Conservation (phyloP, 306 rosid species). For the Medicago arabica region DNA sequence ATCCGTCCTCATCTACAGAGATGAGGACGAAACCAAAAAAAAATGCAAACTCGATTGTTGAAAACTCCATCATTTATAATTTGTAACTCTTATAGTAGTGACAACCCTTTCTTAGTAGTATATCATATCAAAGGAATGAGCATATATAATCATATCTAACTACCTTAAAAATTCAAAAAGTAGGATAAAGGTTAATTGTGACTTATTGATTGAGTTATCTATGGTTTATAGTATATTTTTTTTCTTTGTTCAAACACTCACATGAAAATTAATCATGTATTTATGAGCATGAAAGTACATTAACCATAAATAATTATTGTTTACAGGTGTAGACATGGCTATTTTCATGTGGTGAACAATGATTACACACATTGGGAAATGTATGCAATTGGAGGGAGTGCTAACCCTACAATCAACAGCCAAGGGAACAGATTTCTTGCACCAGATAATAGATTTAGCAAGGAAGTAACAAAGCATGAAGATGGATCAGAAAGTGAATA, state of each 20-base stretch:
- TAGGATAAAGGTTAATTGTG: not conserved
- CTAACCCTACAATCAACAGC: conserved; percentile 81
- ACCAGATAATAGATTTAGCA: conserved; percentile 58
- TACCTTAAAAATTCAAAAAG: not conserved
- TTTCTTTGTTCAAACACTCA: not conserved
- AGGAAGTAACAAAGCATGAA: conserved; percentile 89
- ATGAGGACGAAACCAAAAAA: too few species aligned
- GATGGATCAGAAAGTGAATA: conserved; percentile 68
- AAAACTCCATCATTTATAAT: too few species aligned
- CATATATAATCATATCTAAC: not conserved
- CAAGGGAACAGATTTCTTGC: conserved; percentile 89
- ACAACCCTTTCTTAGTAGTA: not conserved
- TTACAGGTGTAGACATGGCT: conserved; percentile 84
- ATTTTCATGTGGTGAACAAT: conserved; percentile 91
- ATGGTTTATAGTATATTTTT: not conserved
- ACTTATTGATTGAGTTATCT: not conserved
- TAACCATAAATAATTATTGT: not conserved
- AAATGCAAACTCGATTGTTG: too few species aligned
- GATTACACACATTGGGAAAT: conserved; percentile 97
- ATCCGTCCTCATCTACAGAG: too few species aligned
- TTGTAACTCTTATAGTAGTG: not conserved
- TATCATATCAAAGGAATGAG: not conserved
- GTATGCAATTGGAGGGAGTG: conserved; percentile 97
- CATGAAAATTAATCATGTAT: not conserved
- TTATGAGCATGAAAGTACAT: not conserved